These are phyloP conservation scores for Colletotrichum shisoi DNA, from an alignment of 2,329 filamentous ascomycete genomes.

Conservation along the genomic window DNA sequence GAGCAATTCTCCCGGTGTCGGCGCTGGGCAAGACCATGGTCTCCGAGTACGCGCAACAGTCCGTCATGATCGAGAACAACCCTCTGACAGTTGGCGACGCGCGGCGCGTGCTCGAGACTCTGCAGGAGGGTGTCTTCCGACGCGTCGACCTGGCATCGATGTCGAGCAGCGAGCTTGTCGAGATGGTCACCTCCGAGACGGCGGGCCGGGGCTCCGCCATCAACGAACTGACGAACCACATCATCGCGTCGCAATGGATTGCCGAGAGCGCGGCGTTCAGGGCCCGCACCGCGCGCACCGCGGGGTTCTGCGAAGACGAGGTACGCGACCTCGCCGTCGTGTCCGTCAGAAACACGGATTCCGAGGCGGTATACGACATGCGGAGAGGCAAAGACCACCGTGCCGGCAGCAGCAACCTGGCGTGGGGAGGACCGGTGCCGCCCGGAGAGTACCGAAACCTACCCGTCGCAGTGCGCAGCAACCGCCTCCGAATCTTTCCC, in stretches of 20 bases:
- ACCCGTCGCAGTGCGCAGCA: constrained; percentile 40
- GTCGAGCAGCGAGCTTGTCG: constrained; percentile 21
- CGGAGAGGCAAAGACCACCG: neutral
- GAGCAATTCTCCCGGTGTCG: constrained; percentile 15
- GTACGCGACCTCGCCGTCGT: constrained; percentile 30
- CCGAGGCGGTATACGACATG: constrained; percentile 29
- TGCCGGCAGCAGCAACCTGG: constrained; percentile 5
- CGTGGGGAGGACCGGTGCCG: constrained; percentile 35
- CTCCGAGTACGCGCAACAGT: constrained; percentile 41
- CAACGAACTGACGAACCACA: constrained; percentile 41
- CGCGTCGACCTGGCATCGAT: constrained; percentile 16
- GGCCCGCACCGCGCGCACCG: constrained; percentile 31
- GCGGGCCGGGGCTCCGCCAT: neutral
- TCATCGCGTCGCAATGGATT: constrained; percentile 42
- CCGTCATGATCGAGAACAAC: constrained; percentile 42
- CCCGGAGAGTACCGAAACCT: constrained; percentile 39
- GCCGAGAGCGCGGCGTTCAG: constrained; percentile 37
- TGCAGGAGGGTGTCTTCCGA: constrained; percentile 9
- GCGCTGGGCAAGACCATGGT: constrained; percentile 33
- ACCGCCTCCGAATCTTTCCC: constrained; percentile 41
- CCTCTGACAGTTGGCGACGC: constrained; percentile 32
- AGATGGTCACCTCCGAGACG: neutral
- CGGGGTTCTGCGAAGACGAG: constrained; percentile 38
- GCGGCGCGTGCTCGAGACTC: constrained; percentile 30
- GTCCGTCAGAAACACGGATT: constrained; percentile 36